Percentiles rank a stretch among this genome's conserved stretches.
Conservation (phyloP, 371 early-diverging fungal genomes). For the Encephalitozoon romaleae region DNA sequence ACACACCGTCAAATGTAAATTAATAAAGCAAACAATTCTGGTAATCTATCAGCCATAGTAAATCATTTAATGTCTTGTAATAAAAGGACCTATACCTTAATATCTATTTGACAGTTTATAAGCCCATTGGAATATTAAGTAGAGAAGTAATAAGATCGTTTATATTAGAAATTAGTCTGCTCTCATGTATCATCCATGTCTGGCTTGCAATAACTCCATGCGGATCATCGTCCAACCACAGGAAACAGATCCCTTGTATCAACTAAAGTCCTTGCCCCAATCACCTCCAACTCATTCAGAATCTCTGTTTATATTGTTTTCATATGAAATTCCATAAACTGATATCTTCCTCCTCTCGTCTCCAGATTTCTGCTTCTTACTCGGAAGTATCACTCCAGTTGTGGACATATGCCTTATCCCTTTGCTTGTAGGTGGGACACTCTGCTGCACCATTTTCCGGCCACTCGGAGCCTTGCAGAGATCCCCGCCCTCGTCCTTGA, state of each 20-base stretch:
- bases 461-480: neutral
- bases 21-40: neutral
- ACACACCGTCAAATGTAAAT: neutral
- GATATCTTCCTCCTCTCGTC: conserved; percentile 25
- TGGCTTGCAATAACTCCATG: too few relatives aligned
- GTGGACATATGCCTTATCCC: conserved; percentile 1
- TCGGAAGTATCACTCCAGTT: neutral
- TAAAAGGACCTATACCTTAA: too few relatives aligned
- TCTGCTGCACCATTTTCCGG: neutral
- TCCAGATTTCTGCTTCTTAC: neutral
- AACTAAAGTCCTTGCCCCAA: too few relatives aligned
- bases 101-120: too few relatives aligned
- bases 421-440: neutral
- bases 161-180: too few relatives aligned
- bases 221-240: too few relatives aligned
- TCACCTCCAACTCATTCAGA: neutral
- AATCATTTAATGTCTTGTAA: too few relatives aligned
- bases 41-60: too few relatives aligned
- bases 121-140: too few relatives aligned
- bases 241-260: too few relatives aligned
- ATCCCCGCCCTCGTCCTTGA: neutral
- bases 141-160: too few relatives aligned
- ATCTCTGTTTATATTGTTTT: conserved; percentile 29
- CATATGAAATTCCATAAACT: conserved; percentile 25
- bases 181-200: too few relatives aligned